phyloP scores from a whole-genome alignment of 1,139 yeast genomes.

The Candida frijolesensis region DNA sequence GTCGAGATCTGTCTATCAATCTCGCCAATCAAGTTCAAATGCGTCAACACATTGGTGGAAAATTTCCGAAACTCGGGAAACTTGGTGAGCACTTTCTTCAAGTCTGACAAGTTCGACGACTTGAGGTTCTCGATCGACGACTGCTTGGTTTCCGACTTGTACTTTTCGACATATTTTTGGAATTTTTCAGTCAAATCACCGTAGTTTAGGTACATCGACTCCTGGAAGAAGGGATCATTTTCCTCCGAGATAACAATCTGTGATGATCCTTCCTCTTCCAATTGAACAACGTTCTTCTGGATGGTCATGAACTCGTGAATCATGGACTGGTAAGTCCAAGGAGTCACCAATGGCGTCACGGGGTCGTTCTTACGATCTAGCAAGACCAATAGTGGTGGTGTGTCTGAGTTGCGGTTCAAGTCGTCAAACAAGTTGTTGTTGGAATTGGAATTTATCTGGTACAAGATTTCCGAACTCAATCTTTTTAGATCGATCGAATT shows the following conservation, averaged over 20 bases:
- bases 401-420: conserved; percentile 55
- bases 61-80: conserved; percentile 91
- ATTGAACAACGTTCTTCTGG: conserved; percentile 73
- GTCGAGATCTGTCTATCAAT: conserved; percentile 67
- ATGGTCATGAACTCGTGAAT: conserved; percentile 89
- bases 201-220: conserved; percentile 84
- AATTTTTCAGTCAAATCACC: conserved; percentile 93
- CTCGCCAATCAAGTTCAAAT: conserved; percentile 86
- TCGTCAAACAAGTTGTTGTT: conserved; percentile 67
- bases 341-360: conserved; percentile 84
- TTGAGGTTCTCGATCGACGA: conserved; percentile 57
- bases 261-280: conserved; percentile 31
- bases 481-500: conserved; percentile 64
- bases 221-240: conserved; percentile 75
- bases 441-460: conserved; percentile 58
- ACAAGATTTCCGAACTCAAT: conserved; percentile 69
- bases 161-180: conserved; percentile 80
- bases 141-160: conserved; percentile 78
- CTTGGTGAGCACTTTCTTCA: conserved; percentile 86
- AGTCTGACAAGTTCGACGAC: conserved; percentile 76
- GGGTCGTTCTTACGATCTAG: conserved; percentile 90
- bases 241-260: conserved; percentile 34
- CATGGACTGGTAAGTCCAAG: conserved; percentile 99
- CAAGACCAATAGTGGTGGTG: conserved; percentile 75
- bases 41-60: conserved; percentile 89